Base-by-base conservation (phyloP, 1,139 yeast species). In the Ogataea hybrid region DNA sequence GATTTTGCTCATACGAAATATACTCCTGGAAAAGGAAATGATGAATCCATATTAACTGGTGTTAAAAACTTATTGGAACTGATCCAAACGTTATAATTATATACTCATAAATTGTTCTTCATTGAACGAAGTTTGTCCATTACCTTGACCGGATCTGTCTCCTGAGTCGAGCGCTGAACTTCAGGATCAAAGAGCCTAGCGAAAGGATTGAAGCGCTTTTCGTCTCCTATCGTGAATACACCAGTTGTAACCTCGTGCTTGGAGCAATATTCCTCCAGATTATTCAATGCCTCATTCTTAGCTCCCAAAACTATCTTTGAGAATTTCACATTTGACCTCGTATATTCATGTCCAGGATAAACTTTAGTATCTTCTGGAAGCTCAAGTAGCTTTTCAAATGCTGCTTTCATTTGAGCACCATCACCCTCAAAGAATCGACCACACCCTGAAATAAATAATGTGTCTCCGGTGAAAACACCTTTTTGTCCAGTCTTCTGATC, bases 391-490 rank as follows among this genome's bases (percentile, higher is more conserved):
- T 67, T 63, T 52, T 79, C 80, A 56, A 92, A 70, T 0, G 96
- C 77, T 2, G 55, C 51, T 53, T 84, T 77, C 99, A 92, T 92
- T 59, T 92, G 84, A 25, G 65, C 67, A 1, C 92, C 90, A 11
- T 75, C 71, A 4, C 97, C 99, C 66, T 92, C 99, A 61, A 92
- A 92, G 64, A 92, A 92, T 39, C 97, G 73, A 8, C 99, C 99
- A 62, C 97, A 90, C 1, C 99, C 99, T 38, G 94, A 88, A 39
- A 77, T 86, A 65, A 92, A 94, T 39, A 92, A 69, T 0, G 98
- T 92, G 63, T 92, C 99, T 8, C 99, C 99, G 0, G 97, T 88
- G 64, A 92, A 88, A 2, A 92, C 90, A 1, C 84, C 92, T 50
- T 70, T 72, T 52, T 89, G 78, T 25, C 70, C 71, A 1, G 88